These are phyloP conservation scores for Saccharomycopsis hybrid DNA, from an alignment of 1,139 yeast genomes.

Conservation along the genomic window DNA sequence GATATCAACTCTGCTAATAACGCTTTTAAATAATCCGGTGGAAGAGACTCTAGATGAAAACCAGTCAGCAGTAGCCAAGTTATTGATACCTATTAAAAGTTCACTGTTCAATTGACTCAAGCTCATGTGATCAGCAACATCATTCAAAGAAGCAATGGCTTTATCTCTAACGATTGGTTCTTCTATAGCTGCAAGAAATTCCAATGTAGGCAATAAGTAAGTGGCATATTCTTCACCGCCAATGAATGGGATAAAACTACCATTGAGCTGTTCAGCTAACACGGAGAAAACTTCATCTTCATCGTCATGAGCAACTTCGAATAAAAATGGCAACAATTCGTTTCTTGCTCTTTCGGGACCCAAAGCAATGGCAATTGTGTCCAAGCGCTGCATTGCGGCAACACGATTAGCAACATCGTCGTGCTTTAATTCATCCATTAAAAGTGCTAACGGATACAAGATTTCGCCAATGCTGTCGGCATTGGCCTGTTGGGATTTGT, in stretches of 20 bases:
- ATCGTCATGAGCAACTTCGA: constrained; percentile 92
- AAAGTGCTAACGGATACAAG: constrained; percentile 86
- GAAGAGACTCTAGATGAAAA: constrained; percentile 90
- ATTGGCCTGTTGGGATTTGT: neutral
- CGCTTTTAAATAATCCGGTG: constrained; percentile 77
- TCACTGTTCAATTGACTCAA: constrained; percentile 58
- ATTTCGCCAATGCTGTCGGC: constrained; percentile 19
- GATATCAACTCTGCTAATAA: constrained; percentile 54
- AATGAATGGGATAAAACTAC: constrained; percentile 66
- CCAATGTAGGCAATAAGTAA: constrained; percentile 76
- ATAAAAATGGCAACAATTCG: constrained; percentile 85
- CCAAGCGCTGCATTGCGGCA: constrained; percentile 90
- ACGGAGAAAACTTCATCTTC: constrained; percentile 97
- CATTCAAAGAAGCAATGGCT: constrained; percentile 81
- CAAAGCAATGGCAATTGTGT: constrained; percentile 89
- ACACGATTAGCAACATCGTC: constrained; percentile 93
- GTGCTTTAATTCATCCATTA: constrained; percentile 93
- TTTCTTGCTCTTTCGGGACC: constrained; percentile 90
- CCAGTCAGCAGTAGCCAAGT: constrained; percentile 88
- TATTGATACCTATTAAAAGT: constrained; percentile 70
- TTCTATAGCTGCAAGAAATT: constrained; percentile 85
- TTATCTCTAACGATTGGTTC: constrained; percentile 97
- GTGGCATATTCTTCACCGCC: constrained; percentile 83
- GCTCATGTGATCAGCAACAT: constrained; percentile 59
- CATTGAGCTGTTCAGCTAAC: constrained; percentile 83